Base-by-base conservation (phyloP, 2,329 filamentous ascomycete genomes). In the Didymellaceae sp. region DNA sequence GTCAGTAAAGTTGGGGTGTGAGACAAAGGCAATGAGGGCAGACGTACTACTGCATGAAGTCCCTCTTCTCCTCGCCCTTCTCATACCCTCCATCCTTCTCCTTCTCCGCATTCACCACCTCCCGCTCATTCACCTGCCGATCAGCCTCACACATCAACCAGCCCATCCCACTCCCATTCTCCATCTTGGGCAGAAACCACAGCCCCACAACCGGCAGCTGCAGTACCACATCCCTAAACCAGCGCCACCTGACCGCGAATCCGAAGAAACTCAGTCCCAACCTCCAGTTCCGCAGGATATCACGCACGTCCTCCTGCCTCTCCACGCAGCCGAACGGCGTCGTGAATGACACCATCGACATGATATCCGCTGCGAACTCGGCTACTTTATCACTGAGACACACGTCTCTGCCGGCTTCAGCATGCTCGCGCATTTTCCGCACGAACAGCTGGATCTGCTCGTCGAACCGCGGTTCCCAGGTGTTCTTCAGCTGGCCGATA, bases 281-380 rank as follows among this genome's bases (percentile, higher is more conserved):
- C n/a, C 74, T 69, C 69, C 71, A 76, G 38, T 71, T 71, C 9
- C 40, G 45, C 10, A 76, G 57, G 16, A 76, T 64, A 11, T 57
- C 52, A 20, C 70, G 66, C 50, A 76, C 73, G 55, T 77, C 75
- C 18, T 71, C 65, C 45, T 71, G 65, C 35, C 75, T 73, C 52
- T 63, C 45, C 11, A 77, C 70, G 42, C 74, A 74, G 0, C 74
- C 74, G 63, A 73, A 77, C 3, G 73, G 61, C 3, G 67, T 37
- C 4, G 58, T 62, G 50, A 77, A 77, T 2, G 65, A 66, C 7
- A 77, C 63, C 63, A 73, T 71, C 6, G 70, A 72, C 67, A 77
- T 73, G 31, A 75, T 70, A 37, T 77, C 75, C 4, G 73, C 72
- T 2, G 74, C 73, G 51, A 75, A 77, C 48, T 76, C 66, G 14